These are phyloP conservation scores for Candida yuanshanica DNA, from an alignment of 805 yeast species.

Conservation along the genomic window DNA sequence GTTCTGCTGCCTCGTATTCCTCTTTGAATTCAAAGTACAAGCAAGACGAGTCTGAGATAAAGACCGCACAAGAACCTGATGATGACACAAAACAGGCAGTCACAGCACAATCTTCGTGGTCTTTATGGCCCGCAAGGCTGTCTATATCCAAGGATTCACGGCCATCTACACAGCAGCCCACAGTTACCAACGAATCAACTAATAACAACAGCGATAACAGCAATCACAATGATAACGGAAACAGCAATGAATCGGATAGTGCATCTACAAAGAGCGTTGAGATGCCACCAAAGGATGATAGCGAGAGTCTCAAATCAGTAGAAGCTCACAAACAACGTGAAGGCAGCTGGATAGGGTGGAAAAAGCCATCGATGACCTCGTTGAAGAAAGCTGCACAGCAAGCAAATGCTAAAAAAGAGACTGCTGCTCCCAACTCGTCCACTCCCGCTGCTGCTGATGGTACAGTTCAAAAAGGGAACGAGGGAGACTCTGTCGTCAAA, in stretches of 20 bases:
- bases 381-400: slow-evolving; percentile 9
- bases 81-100: neutral
- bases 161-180: neutral
- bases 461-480: neutral
- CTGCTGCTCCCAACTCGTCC: slow-evolving; percentile 28
- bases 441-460: slow-evolving; percentile 6
- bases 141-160: neutral
- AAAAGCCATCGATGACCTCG: slow-evolving; percentile 20
- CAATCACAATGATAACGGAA: neutral
- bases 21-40: neutral
- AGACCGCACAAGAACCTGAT: neutral
- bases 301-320: neutral
- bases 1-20: neutral
- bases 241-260: neutral
- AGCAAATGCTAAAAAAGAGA: slow-evolving; percentile 9
- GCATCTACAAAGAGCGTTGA: neutral
- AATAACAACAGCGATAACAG: neutral
- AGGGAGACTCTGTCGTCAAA: neutral
- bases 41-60: neutral
- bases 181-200: neutral
- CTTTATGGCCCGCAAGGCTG: slow-evolving; percentile 2
- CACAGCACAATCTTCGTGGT: slow-evolving; percentile 2
- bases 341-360: slow-evolving; percentile 20
- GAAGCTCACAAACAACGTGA: slow-evolving; percentile 3
- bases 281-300: neutral